Evolutionary conservation across 257 asterid genomes (phyloP), one percentile per base, ranked within the genome.

Genomic region (Perilla frutescens): DNA sequence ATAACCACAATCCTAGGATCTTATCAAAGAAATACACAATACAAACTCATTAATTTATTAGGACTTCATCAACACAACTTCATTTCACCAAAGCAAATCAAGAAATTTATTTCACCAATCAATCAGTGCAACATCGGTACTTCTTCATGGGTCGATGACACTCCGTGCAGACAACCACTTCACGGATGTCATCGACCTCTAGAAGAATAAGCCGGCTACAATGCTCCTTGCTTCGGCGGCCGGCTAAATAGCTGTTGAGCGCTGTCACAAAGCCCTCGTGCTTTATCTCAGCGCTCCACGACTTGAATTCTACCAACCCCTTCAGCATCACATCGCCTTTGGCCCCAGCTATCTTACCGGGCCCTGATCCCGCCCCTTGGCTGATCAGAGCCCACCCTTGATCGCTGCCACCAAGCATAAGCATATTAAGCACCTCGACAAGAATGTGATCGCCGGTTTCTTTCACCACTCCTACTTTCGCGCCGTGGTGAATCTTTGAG

Each of bases 71-170:
- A 20, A 20, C 26, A 20, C 26, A 20, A 20, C 26, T 20, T 20
- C 26, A 20, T 20, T 20, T 20, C 26, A 20, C 26, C 26, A 20
- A 20, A 20, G 26, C 0, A 20, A 20, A 20, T 20, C 26, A 20
- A 20, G 0, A 20, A 0, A 20, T 20, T n/a, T n/a, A n/a, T n/a
- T 20, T 20, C 26, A 20, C 26, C 1, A 20, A 34, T 92, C 83
- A 90, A 39, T 92, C 94, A 8, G 13, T 60, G 84, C 98, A 92
- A 72, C 98, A 90, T 26, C 96, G 92, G 72, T 65, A 92, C 86
- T 86, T 92, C 81, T 90, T 96, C 98, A 92, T 92, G 1, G 86
- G 78, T 8, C 73, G 75, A 45, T 82, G 81, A 75, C 98, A 92
- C 76, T 92, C 96, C 0, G 96, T 81, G 5, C 98, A 92, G 3